Conservation (phyloP, 495 filamentous ascomycete species). For the Lophiotrema nucula region DNA sequence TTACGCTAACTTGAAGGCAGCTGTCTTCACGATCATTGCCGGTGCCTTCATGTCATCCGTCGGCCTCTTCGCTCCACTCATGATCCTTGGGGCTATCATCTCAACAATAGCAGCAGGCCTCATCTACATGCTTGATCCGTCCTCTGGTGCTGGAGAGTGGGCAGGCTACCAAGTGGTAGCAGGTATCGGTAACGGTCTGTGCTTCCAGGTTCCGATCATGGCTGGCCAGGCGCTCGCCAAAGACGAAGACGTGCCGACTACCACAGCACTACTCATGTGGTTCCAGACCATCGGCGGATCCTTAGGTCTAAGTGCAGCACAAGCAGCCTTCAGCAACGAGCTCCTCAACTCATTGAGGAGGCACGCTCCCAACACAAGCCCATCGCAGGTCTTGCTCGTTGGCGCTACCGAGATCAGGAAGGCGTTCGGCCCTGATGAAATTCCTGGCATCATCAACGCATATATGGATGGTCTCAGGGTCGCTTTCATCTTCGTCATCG, state of each 20-base stretch:
- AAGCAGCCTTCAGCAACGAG: neutral
- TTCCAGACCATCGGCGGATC: neutral
- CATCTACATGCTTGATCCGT: constrained; percentile 24
- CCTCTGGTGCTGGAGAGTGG: constrained; percentile 18
- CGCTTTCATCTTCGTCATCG: neutral
- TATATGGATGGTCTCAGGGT: neutral
- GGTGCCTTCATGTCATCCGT: neutral
- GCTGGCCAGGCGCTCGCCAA: constrained; percentile 21
- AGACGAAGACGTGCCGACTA: constrained; percentile 19
- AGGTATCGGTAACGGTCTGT: constrained; percentile 23
- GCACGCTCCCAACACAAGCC: neutral
- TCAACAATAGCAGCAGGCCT: constrained; percentile 25
- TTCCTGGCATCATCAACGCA: neutral
- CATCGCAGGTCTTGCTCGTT: neutral
- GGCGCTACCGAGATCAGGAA: neutral
- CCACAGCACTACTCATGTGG: constrained; percentile 27
- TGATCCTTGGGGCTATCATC: constrained; percentile 20
- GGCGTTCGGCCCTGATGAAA: neutral
- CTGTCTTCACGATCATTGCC: constrained; percentile 3
- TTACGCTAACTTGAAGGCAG: no score
- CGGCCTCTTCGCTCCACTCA: constrained; percentile 12
- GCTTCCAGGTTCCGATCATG: constrained; percentile 21
- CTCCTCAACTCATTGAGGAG: neutral
- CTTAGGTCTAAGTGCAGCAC: neutral
- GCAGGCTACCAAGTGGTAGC: constrained; percentile 32